A percentile compares a stretch with the other conserved stretches of the same genome.
Conservation (phyloP, 23 red algal genomes). For the Gracilaria gracilis region DNA sequence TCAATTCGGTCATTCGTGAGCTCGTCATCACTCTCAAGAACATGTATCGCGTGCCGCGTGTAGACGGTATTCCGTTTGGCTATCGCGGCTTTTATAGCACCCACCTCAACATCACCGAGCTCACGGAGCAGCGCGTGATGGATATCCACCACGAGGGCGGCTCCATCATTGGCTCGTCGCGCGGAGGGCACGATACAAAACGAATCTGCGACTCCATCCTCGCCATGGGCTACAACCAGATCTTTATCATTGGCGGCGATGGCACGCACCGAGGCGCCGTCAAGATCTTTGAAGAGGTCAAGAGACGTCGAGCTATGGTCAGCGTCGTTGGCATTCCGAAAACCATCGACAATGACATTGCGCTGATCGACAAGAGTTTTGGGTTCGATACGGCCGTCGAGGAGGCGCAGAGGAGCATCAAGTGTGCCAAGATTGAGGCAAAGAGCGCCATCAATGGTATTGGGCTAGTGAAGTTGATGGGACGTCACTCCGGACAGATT, state of each 20-base stretch:
- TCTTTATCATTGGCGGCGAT: slow-evolving; percentile 98
- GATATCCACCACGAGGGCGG: slow-evolving; percentile 95
- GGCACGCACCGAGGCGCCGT: slow-evolving; percentile 87
- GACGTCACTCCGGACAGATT: slow-evolving; percentile 92
- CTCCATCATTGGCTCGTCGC: slow-evolving; percentile 87
- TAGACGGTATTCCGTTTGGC: slow-evolving; percentile 89
- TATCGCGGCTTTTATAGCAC: slow-evolving; percentile 96
- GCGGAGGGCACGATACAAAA: slow-evolving; percentile 90
- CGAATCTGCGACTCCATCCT: slow-evolving; percentile 83
- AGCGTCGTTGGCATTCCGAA: slow-evolving; percentile 91
- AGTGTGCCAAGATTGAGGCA: slow-evolving; percentile 93
- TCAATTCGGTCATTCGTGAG: slow-evolving; percentile 96
- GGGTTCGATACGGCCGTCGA: slow-evolving; percentile 98
- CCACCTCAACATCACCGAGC: slow-evolving; percentile 59
- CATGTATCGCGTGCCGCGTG: slow-evolving; percentile 76
- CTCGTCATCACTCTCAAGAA: slow-evolving; percentile 82
- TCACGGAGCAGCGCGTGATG: slow-evolving; percentile 67
- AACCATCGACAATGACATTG: slow-evolving; percentile 98
- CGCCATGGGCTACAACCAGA: slow-evolving; percentile 84
- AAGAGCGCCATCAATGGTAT: slow-evolving; percentile 95
- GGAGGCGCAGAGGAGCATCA: slow-evolving; percentile 91
- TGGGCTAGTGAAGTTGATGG: slow-evolving; percentile 96
- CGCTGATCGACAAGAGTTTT: slow-evolving; percentile 96
- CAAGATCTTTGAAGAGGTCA: slow-evolving; percentile 81
- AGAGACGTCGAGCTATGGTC: slow-evolving; percentile 58